phyloP scores from a whole-genome alignment of 2,329 filamentous ascomycete genomes.

The Aspergillus neoniger region DNA sequence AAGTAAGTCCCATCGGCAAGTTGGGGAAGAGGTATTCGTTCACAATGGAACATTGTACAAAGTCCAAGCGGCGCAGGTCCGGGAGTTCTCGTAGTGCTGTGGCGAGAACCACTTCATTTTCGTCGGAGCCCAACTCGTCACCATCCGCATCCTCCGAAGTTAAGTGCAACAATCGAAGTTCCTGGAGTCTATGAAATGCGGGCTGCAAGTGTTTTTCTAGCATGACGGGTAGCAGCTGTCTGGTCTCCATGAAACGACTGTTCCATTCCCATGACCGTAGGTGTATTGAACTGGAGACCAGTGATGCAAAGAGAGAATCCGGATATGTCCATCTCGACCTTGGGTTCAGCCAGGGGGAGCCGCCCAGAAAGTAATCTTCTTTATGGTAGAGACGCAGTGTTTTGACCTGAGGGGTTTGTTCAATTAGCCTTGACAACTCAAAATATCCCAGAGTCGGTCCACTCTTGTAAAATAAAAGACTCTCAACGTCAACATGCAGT shows the following conservation, averaged over 20 bases:
- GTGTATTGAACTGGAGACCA: conserved; percentile 54
- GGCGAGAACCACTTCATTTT: conserved; percentile 37
- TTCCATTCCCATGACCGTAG: conserved; percentile 61
- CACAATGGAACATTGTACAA: conserved; percentile 74
- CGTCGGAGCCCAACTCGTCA: conserved; percentile 41
- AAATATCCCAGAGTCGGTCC: conserved; percentile 57
- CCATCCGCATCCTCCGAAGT: conserved; percentile 22
- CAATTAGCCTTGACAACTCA: conserved; percentile 61
- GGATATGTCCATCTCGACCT: conserved; percentile 68
- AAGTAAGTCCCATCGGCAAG: conserved; percentile 66
- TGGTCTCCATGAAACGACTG: conserved; percentile 45
- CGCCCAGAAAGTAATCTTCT: conserved; percentile 54
- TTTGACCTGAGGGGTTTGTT: conserved; percentile 65
- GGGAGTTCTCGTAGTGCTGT: conserved; percentile 61
- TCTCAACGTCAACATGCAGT: conserved; percentile 68
- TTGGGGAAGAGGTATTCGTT: conserved; percentile 68
- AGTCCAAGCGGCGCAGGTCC: conserved; percentile 65
- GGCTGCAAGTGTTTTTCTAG: conserved; percentile 56
- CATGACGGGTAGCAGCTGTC: conserved; percentile 47
- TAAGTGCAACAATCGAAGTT: conserved; percentile 43
- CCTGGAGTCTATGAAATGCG: conserved; percentile 52
- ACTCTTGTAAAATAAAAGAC: conserved; percentile 55
- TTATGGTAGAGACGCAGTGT: conserved; percentile 72
- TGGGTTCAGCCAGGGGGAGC: conserved; percentile 31
- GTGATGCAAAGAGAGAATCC: conserved; percentile 62